phyloP scores from a whole-genome alignment of 192 early-diverging fungal genomes.

The Linnemannia zychae region DNA sequence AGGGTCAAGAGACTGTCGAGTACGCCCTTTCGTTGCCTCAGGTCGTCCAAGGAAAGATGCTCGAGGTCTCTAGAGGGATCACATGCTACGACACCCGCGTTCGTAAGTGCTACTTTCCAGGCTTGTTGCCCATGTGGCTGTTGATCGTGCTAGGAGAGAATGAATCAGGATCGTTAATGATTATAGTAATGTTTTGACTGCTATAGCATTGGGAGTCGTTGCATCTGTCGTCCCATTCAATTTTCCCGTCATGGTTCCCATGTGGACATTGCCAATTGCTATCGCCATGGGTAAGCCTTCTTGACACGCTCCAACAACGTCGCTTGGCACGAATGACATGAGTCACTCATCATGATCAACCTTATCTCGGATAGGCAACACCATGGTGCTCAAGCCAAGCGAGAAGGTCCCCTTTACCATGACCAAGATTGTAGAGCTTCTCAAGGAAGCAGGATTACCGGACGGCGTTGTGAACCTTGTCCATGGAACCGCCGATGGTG shows the following conservation, averaged over 20 bases:
- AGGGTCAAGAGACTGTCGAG: conserved; percentile 86
- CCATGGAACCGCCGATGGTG: conserved; percentile 71
- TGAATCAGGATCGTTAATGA: not conserved
- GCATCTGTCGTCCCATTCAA: conserved; percentile 86
- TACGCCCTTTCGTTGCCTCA: conserved; percentile 80
- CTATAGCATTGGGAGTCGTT: conserved; percentile 79
- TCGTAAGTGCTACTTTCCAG: conserved; percentile 33
- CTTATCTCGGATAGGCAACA: conserved; percentile 62
- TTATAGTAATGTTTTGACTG: not conserved
- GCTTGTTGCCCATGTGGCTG: not conserved
- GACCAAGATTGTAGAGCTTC: conserved; percentile 71
- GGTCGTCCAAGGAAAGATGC: conserved; percentile 69
- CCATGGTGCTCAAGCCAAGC: conserved; percentile 82
- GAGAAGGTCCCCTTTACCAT: conserved; percentile 90
- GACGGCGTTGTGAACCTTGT: conserved; percentile 84
- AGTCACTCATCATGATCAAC: conserved; percentile 6
- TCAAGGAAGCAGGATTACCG: conserved; percentile 73
- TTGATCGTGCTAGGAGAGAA: not conserved
- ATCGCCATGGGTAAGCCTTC: conserved; percentile 62
- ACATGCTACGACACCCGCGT: conserved; percentile 73
- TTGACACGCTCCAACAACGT: not conserved
- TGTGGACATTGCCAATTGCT: conserved; percentile 86
- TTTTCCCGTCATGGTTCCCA: conserved; percentile 89
- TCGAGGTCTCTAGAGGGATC: conserved; percentile 77
- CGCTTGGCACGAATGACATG: conserved; percentile 37